Evolutionary conservation across 2,329 filamentous ascomycete genomes (phyloP).

Genomic region (Juglanconis oblonga): DNA sequence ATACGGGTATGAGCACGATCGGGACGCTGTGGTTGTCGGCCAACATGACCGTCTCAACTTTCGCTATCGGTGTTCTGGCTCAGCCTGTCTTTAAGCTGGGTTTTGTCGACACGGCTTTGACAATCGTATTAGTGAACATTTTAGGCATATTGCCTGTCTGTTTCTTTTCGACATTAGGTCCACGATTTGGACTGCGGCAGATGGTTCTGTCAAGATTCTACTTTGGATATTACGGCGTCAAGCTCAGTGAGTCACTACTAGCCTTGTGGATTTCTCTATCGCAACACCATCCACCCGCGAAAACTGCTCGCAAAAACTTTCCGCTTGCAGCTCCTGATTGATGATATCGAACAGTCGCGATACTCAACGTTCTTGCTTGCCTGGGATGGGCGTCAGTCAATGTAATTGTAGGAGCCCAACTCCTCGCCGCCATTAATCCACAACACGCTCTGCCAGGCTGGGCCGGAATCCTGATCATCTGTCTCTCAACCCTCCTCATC

Average conservation of each 20-base stretch:
- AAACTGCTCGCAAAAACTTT: background rate
- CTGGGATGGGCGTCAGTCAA: slow-evolving; percentile 77
- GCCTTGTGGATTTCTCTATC: background rate
- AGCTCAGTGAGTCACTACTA: slow-evolving; percentile 51
- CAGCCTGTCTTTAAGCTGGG: slow-evolving; percentile 67
- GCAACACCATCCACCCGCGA: slow-evolving; percentile 15
- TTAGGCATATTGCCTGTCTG: slow-evolving; percentile 70
- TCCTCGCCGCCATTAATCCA: slow-evolving; percentile 69
- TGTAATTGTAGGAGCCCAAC: slow-evolving; percentile 74
- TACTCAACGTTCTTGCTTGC: slow-evolving; percentile 69
- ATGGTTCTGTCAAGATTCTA: slow-evolving; percentile 79
- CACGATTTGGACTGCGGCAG: slow-evolving; percentile 70
- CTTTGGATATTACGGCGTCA: slow-evolving; percentile 70
- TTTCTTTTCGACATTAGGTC: slow-evolving; percentile 76
- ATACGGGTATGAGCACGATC: slow-evolving; percentile 63
- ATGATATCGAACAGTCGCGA: slow-evolving; percentile 48
- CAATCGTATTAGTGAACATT: slow-evolving; percentile 73
- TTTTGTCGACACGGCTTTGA: slow-evolving; percentile 69
- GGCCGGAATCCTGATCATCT: slow-evolving; percentile 73
- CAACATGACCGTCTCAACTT: slow-evolving; percentile 75
- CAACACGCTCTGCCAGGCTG: slow-evolving; percentile 60
- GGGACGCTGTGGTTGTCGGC: slow-evolving; percentile 76
- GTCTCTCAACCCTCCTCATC: slow-evolving; percentile 63
- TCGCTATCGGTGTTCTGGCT: slow-evolving; percentile 70
- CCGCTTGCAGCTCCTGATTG: background rate